A percentile compares a stretch with the other conserved stretches of the same genome.
Evolutionary conservation across 1,139 yeast species (phyloP).

Genomic region (Pichia sp.): DNA sequence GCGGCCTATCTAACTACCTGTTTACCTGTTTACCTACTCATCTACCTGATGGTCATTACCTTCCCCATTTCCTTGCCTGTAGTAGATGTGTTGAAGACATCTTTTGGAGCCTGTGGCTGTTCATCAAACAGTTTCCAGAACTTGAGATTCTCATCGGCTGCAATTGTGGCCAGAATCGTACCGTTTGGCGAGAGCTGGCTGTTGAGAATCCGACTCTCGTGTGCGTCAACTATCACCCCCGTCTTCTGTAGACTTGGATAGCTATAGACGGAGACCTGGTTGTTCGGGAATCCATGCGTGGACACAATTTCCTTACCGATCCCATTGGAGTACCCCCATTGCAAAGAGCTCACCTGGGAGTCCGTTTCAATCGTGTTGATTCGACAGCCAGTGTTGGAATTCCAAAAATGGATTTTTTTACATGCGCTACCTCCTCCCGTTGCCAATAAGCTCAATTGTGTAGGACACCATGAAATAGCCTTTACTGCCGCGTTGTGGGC

Average conservation of each 20-base stretch:
- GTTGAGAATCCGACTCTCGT: conserved; percentile 80
- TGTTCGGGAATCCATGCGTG: conserved; percentile 91
- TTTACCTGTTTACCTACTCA: not conserved
- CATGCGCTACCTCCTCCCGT: conserved; percentile 97
- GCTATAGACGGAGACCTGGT: conserved; percentile 76
- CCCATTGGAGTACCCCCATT: conserved; percentile 78
- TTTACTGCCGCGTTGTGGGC: conserved; percentile 93
- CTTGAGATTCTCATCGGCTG: conserved; percentile 94
- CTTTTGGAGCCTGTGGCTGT: conserved; percentile 30
- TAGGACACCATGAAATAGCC: conserved; percentile 95
- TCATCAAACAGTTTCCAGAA: conserved; percentile 88
- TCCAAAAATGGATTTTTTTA: conserved; percentile 91
- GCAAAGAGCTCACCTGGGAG: conserved; percentile 86
- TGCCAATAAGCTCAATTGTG: conserved; percentile 74
- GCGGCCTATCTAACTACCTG: not conserved
- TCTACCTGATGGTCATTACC: conserved; percentile 20
- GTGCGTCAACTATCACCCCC: conserved; percentile 83
- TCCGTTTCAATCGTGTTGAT: conserved; percentile 87
- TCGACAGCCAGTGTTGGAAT: conserved; percentile 83
- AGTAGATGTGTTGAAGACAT: conserved; percentile 13
- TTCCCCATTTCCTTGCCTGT: conserved; percentile 26
- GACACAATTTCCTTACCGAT: conserved; percentile 84
- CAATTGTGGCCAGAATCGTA: conserved; percentile 85
- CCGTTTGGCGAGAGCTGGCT: conserved; percentile 89
- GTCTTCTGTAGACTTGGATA: conserved; percentile 85